Evolutionary conservation across 495 filamentous ascomycete genomes (phyloP), one percentile per base, ranked within the genome.

Genomic region (Emericellopsis terricola): DNA sequence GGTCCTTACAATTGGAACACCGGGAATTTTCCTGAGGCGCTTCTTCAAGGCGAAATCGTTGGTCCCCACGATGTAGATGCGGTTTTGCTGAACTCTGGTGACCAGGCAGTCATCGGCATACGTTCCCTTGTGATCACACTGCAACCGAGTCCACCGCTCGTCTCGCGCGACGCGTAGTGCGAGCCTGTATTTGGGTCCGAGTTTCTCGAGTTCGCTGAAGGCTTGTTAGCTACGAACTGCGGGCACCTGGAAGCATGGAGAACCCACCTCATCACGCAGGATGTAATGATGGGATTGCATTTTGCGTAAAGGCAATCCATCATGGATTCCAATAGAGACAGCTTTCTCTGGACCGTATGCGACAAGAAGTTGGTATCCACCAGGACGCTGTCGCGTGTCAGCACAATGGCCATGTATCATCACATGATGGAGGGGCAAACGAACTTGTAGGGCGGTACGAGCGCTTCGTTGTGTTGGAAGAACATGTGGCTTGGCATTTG

Each of bases 311-410:
- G 62, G 42, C 66, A 78, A 50, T 89, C 82, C 79, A 91, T 91
- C 68, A 92, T 78, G 9, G 76, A 70, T 37, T 86, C 72, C 6
- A 92, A 68, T 3, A 97, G 59, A 16, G 87, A 81, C 11, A 93
- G 69, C 57, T 97, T 97, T 41, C 75, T 69, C 41, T 85, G 79
- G 18, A 96, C 83, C 3, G 83, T 85, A 51, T 91, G 83, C 26
- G 73, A 80, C 33, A 96, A 69, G 50, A 97, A 97, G 52, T 94
- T 94, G 57, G 86, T 93, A 57, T 93, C 84, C 41, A 78, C 65
- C n/a, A n/a, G n/a, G n/a, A n/a, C n/a, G n/a, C n/a, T n/a, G n/a
- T n/a, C n/a, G n/a, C n/a, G n/a, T n/a, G n/a, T n/a, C n/a, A n/a
- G n/a, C n/a, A n/a, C n/a, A n/a, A n/a, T n/a, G n/a, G n/a, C n/a